Base-by-base conservation (phyloP, 495 filamentous ascomycete genomes). In the Podospora anserina region DNA sequence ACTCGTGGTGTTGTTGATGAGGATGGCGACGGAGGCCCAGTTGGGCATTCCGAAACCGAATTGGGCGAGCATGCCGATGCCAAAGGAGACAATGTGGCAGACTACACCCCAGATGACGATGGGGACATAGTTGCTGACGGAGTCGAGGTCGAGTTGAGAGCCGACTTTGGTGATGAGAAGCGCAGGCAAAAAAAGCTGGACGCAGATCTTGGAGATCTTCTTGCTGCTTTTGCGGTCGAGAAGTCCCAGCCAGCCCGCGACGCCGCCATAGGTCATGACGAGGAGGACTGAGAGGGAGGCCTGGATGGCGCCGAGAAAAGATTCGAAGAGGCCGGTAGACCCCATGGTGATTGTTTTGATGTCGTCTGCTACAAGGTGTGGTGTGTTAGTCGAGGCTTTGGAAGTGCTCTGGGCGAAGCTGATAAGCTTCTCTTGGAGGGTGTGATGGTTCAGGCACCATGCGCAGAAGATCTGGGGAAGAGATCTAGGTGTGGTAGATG, bases 1-100 rank as follows among this genome's bases (percentile, higher is more conserved):
- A 30, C 83, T 86, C 0, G 88, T 91, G 0, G 91, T 91, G 72
- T 93, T 94, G 79, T 92, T 94, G 79, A 93, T 92, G 55, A 88
- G 82, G 61, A 91, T 82, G 1, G 89, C 88, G 0, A 88, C 87
- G 0, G 86, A 87, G 16, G 86, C 83, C 90, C 89, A 93, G 62
- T 79, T 77, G 2, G 90, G 91, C 44, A 92, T 72, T 39, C 71
- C 72, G n/a, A 82, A 70, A 19, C 75, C 70, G 20, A 75, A 66
- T 56, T 78, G 74, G 27, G 74, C 78, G 26, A 81, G 68, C 54
- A 81, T 72, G 44, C 81, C 80, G 62, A 82, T 75, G 28, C 77
- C 69, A 56, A 81, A 82, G 13, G 82, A 83, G 11, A 81, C 69
- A 49, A 78, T 69, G 68, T 82, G 79, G 76, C 79, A 83, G 65